Evolutionary conservation across 2,329 filamentous ascomycete genomes (phyloP).

Genomic region (Phialocephala sp.): DNA sequence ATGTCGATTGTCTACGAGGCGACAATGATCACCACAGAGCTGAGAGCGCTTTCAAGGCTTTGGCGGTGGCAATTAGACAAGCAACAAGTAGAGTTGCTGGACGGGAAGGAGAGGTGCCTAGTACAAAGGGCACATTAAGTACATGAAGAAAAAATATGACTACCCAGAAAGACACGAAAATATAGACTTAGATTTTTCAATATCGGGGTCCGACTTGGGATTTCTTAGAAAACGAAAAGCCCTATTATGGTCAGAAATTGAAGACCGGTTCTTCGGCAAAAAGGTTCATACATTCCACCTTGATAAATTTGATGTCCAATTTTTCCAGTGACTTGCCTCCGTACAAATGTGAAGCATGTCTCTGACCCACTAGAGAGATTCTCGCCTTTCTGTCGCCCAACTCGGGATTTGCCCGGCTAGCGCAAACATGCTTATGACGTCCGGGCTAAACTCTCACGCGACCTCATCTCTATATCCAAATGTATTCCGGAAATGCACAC

Average conservation of each 20-base stretch:
- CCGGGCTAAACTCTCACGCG: slow-evolving; percentile 13
- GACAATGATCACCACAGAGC: slow-evolving; percentile 96
- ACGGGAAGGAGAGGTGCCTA: slow-evolving; percentile 90
- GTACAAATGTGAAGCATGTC: background rate
- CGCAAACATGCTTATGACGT: slow-evolving; percentile 28
- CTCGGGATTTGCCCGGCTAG: slow-evolving; percentile 16
- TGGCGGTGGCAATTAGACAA: slow-evolving; percentile 82
- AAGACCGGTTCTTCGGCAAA: background rate
- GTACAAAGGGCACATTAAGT: slow-evolving; percentile 90
- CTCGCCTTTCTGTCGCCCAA: background rate
- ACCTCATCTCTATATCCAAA: slow-evolving; percentile 16
- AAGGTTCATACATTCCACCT: background rate
- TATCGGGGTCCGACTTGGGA: background rate
- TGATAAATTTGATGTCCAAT: background rate
- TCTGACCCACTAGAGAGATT: background rate
- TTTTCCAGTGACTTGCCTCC: background rate
- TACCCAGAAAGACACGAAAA: background rate
- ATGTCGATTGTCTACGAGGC: slow-evolving; percentile 90
- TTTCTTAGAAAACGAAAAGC: background rate
- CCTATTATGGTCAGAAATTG: background rate
- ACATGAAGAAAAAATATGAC: slow-evolving; percentile 47
- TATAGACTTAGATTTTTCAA: background rate
- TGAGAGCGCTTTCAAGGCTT: slow-evolving; percentile 95
- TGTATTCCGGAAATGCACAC: slow-evolving; percentile 45
- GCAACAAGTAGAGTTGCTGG: slow-evolving; percentile 78